Evolutionary conservation across 192 early-diverging fungal species (phyloP).

Genomic region (Coemansia umbellata): DNA sequence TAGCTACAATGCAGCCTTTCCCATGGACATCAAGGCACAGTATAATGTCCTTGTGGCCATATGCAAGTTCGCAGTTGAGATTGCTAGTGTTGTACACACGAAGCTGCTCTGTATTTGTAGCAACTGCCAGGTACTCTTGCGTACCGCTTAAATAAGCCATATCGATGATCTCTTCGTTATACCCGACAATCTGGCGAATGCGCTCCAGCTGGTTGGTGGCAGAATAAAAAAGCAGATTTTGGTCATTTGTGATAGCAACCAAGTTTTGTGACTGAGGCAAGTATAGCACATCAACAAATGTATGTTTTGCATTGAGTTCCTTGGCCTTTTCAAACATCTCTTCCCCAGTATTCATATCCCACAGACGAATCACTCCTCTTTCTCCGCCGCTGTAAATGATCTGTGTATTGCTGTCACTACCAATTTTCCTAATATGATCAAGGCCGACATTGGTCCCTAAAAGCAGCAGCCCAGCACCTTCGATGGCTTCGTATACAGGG

Average conservation of each 20-base stretch:
- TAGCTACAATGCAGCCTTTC: constrained; percentile 68
- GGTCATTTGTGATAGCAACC: constrained; percentile 80
- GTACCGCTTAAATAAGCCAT: constrained; percentile 70
- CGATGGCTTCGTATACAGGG: constrained; percentile 85
- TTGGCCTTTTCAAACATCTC: constrained; percentile 62
- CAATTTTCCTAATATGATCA: no score
- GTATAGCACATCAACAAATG: constrained; percentile 71
- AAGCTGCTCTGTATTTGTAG: constrained; percentile 91
- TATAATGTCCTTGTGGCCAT: constrained; percentile 87
- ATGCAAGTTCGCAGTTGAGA: constrained; percentile 79
- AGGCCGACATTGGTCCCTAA: constrained; percentile 39
- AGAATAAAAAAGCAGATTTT: constrained; percentile 82
- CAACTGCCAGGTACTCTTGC: constrained; percentile 77
- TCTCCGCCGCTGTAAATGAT: constrained; percentile 87
- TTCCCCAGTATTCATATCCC: constrained; percentile 77
- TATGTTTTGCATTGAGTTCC: constrained; percentile 72
- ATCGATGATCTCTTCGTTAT: constrained; percentile 95
- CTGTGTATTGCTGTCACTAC: constrained; percentile 6
- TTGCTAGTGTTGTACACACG: constrained; percentile 78
- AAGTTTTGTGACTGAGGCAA: constrained; percentile 55
- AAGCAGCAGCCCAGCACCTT: constrained; percentile 74
- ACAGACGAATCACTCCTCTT: constrained; percentile 74
- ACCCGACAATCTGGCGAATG: constrained; percentile 84
- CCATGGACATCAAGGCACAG: constrained; percentile 68
- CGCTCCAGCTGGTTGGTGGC: constrained; percentile 54